Evolutionary conservation across 1,284 basidiomycete genomes (phyloP).

Genomic region (Ceratobasidium theobromae): DNA sequence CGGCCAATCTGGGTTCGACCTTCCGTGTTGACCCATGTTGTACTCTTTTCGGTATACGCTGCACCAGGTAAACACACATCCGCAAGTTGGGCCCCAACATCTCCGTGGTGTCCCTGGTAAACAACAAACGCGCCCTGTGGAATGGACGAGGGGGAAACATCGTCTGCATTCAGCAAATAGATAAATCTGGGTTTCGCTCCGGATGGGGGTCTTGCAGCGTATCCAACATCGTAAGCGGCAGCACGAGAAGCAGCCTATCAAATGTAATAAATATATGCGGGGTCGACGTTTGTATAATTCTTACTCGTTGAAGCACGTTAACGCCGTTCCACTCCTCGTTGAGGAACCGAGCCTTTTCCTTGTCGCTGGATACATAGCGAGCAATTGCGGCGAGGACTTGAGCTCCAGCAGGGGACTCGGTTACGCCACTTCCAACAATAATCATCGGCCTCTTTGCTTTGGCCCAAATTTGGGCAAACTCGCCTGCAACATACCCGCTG

Average conservation of each 20-base stretch:
- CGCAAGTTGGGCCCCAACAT: constrained; percentile 93
- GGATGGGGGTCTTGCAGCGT: constrained; percentile 71
- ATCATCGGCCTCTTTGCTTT: constrained; percentile 92
- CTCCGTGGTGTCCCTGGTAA: constrained; percentile 99
- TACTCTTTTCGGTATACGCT: constrained; percentile 95
- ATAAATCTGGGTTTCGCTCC: constrained; percentile 88
- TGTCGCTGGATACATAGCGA: constrained; percentile 79
- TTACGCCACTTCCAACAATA: constrained; percentile 85
- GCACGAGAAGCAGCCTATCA: constrained; percentile 78
- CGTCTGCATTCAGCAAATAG: constrained; percentile 96
- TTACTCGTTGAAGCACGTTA: constrained; percentile 87
- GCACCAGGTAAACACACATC: constrained; percentile 93
- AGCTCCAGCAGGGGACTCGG: constrained; percentile 85
- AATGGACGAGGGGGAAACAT: constrained; percentile 87
- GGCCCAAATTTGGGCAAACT: constrained; percentile 87
- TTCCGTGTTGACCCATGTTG: constrained; percentile 97
- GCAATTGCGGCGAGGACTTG: constrained; percentile 78
- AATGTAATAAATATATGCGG: constrained; percentile 2
- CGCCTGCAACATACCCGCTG: constrained; percentile 38
- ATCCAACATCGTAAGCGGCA: constrained; percentile 96
- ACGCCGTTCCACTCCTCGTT: constrained; percentile 96
- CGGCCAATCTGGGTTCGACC: constrained; percentile 90
- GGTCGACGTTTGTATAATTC: constrained; percentile 39
- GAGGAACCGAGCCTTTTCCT: constrained; percentile 59
- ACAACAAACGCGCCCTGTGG: constrained; percentile 95